These are phyloP conservation scores for Yamadazyma buinensis DNA, from an alignment of 1,139 yeast species.

Conservation along the genomic window DNA sequence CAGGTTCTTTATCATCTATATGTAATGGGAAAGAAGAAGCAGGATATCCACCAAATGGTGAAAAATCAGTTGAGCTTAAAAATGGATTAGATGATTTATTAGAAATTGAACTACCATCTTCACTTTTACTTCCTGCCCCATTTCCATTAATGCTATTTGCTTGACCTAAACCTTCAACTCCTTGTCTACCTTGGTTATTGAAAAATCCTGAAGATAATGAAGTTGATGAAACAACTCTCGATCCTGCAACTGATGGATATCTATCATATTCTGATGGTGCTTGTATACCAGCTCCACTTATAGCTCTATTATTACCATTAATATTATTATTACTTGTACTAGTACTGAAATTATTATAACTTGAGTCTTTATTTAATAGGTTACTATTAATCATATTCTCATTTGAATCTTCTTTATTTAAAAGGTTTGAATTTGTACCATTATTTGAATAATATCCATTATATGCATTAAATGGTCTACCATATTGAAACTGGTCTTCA, in stretches of 20 bases:
- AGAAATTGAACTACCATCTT: slow-evolving; percentile 15
- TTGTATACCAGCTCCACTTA: slow-evolving; percentile 14
- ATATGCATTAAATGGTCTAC: slow-evolving; percentile 39
- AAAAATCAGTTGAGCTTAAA: slow-evolving; percentile 33
- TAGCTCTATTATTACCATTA: slow-evolving; percentile 2
- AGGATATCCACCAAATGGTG: slow-evolving; percentile 95
- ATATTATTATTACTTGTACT: not conserved
- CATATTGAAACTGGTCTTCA: slow-evolving; percentile 27
- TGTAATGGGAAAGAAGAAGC: slow-evolving; percentile 81
- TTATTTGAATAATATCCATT: slow-evolving; percentile 42
- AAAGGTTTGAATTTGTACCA: slow-evolving; percentile 41
- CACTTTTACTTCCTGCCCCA: slow-evolving; percentile 7
- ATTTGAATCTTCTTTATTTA: slow-evolving; percentile 14
- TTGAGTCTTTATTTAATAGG: slow-evolving; percentile 8
- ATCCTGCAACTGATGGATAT: slow-evolving; percentile 51
- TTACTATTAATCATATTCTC: slow-evolving; percentile 13
- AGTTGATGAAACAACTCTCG: slow-evolving; percentile 44
- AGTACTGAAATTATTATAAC: not conserved
- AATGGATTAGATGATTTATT: slow-evolving; percentile 19
- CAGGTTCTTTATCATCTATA: slow-evolving; percentile 87
- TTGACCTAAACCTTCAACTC: not conserved
- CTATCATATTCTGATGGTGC: slow-evolving; percentile 57
- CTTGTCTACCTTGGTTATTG: not conserved
- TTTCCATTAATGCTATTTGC: not conserved
- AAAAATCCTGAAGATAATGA: slow-evolving; percentile 32